Percentiles rank a stretch among this genome's conserved stretches.
Evolutionary conservation across 1,284 basidiomycete species (phyloP).

Genomic region (Boletus smithii): DNA sequence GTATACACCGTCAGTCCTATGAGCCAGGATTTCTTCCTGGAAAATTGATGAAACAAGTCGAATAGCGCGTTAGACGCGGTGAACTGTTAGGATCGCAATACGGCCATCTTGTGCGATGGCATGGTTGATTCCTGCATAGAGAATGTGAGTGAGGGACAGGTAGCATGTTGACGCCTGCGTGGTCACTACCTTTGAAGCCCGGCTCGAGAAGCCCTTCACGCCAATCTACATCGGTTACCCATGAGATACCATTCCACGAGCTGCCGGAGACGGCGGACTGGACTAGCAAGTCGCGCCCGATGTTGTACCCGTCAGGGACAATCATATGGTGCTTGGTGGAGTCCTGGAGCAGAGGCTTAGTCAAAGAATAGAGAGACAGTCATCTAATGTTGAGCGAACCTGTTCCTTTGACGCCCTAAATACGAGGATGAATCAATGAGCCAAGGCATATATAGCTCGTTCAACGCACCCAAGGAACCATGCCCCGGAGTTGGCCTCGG

Average conservation of each 20-base stretch:
- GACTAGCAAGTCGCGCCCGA: conserved; percentile 73
- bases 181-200: conserved; percentile 54
- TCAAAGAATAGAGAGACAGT: not conserved
- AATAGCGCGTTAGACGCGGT: conserved; percentile 35
- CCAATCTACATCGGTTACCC: conserved; percentile 74
- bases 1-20: conserved; percentile 16
- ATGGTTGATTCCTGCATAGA: conserved; percentile 67
- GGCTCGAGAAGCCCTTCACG: conserved; percentile 59
- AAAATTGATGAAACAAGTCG: not conserved
- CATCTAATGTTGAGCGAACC: conserved; percentile 35
- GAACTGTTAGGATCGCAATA: conserved; percentile 71
- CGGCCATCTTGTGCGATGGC: conserved; percentile 74
- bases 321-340: conserved; percentile 69
- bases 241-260: conserved; percentile 59
- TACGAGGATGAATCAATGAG: not conserved
- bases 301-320: conserved; percentile 70
- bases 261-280: conserved; percentile 58
- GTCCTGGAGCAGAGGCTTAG: conserved; percentile 38
- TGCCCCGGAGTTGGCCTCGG: conserved; percentile 57
- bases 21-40: not conserved
- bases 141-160: not conserved
- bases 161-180: not conserved
- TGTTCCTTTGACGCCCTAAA: conserved; percentile 69
- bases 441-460: not conserved
- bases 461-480: conserved; percentile 66